phyloP scores from a whole-genome alignment of 495 filamentous ascomycete genomes.

The Schizothecium vesticola region DNA sequence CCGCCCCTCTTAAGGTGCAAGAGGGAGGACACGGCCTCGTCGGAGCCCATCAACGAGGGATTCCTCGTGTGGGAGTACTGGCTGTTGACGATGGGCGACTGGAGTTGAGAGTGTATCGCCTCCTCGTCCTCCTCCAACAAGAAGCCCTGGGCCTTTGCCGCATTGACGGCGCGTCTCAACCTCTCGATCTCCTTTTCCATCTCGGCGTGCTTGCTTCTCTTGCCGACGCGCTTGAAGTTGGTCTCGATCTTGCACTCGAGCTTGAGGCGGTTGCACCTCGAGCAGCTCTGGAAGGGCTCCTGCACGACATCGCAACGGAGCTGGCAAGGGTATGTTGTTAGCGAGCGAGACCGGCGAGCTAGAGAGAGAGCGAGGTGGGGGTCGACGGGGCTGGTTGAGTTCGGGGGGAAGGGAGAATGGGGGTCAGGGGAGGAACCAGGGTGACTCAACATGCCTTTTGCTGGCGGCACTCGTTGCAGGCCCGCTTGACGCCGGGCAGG shows the following conservation, averaged over 20 bases:
- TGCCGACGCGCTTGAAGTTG: slow-evolving; percentile 89
- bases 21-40: slow-evolving; percentile 78
- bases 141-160: slow-evolving; percentile 46
- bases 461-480: slow-evolving; percentile 92
- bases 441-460: slow-evolving; percentile 65
- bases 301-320: slow-evolving; percentile 87
- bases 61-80: slow-evolving; percentile 51
- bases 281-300: slow-evolving; percentile 76
- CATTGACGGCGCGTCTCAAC: slow-evolving; percentile 42
- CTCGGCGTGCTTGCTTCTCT: slow-evolving; percentile 84
- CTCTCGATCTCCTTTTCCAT: slow-evolving; percentile 82
- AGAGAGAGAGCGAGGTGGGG: neutral
- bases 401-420: neutral
- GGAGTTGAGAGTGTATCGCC: slow-evolving; percentile 44
- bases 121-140: slow-evolving; percentile 46
- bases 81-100: slow-evolving; percentile 53
- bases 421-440: neutral
- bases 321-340: slow-evolving; percentile 22
- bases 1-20: slow-evolving; percentile 63
- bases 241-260: slow-evolving; percentile 89
- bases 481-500: slow-evolving; percentile 69
- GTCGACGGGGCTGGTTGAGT: slow-evolving; percentile 7
- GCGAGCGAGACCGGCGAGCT: neutral
- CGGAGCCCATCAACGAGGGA: slow-evolving; percentile 67
- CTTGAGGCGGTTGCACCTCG: slow-evolving; percentile 76